Evolutionary conservation across 306 rosid species (phyloP).

Genomic region (Rubus parviflorus): DNA sequence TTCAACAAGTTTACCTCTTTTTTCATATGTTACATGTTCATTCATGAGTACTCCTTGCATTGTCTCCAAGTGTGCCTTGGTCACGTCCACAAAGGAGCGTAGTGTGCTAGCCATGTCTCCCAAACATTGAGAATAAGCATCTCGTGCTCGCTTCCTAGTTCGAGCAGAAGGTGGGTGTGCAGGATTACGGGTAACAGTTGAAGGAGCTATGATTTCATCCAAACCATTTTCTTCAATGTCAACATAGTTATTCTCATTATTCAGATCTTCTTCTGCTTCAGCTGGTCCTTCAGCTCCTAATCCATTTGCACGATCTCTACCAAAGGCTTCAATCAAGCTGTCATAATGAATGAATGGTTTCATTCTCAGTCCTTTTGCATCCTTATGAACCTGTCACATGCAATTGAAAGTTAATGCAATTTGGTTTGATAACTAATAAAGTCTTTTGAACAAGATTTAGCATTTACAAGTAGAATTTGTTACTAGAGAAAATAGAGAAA

Average conservation of each 20-base stretch:
- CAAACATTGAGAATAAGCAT: background rate
- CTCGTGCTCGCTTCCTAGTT: background rate
- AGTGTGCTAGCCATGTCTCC: background rate
- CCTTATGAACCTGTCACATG: background rate
- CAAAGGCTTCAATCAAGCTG: background rate
- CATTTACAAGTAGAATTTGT: too few relatives aligned
- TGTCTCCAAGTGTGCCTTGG: constrained; percentile 4
- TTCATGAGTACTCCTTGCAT: background rate
- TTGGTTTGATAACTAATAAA: too few relatives aligned
- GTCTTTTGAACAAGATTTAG: too few relatives aligned
- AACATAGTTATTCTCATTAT: background rate
- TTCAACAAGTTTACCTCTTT: too few relatives aligned
- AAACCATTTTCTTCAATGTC: background rate
- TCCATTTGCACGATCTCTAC: background rate
- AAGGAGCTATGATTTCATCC: background rate
- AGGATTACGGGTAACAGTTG: background rate
- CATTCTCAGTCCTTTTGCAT: background rate
- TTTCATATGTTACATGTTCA: too few relatives aligned
- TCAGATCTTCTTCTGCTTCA: background rate
- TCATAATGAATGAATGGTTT: constrained; percentile 7
- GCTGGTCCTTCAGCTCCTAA: background rate
- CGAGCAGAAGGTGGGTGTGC: background rate
- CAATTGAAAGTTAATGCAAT: too few relatives aligned
- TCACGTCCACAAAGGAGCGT: background rate
- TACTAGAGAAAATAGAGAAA: too few relatives aligned